A percentile compares a stretch with the other conserved stretches of the same genome.
phyloP scores from a whole-genome alignment of 768 basidiomycete species.

The Suillus alpinus region DNA sequence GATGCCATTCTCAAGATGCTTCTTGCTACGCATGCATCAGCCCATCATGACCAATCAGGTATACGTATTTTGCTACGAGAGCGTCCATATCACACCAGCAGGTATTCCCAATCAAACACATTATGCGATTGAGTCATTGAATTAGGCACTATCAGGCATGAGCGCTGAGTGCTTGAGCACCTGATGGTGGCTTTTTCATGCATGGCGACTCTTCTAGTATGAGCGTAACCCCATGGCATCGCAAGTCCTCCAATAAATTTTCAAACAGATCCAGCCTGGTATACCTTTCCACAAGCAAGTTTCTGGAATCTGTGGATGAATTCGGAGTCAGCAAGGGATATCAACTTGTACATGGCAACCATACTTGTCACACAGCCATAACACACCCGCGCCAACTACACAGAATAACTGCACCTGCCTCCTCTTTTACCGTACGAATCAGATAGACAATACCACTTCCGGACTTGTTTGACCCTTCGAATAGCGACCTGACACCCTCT shows the following conservation, averaged over 20 bases:
- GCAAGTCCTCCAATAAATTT: neutral
- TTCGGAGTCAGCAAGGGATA: neutral
- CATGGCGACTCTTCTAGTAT: neutral
- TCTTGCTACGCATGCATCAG: too few species aligned
- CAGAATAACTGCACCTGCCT: slow-evolving; percentile 56
- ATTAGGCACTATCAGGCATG: too few species aligned
- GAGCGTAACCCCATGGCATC: neutral
- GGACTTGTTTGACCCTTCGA: slow-evolving; percentile 24
- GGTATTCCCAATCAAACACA: too few species aligned
- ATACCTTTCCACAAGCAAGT: slow-evolving; percentile 53
- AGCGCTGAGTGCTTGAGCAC: too few species aligned
- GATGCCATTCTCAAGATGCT: too few species aligned
- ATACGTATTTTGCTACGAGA: too few species aligned
- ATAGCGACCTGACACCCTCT: slow-evolving; percentile 37
- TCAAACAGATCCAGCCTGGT: slow-evolving; percentile 41
- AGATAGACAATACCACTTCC: neutral
- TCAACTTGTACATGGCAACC: too few species aligned
- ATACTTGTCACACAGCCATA: slow-evolving; percentile 36
- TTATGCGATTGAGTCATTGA: too few species aligned
- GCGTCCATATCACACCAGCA: too few species aligned
- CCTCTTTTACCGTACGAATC: slow-evolving; percentile 54
- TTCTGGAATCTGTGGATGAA: slow-evolving; percentile 40
- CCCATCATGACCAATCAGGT: too few species aligned
- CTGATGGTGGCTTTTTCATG: neutral
- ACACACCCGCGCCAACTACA: slow-evolving; percentile 43